These are phyloP conservation scores for Candida caryicola DNA, from an alignment of 805 yeast genomes.

Conservation along the genomic window DNA sequence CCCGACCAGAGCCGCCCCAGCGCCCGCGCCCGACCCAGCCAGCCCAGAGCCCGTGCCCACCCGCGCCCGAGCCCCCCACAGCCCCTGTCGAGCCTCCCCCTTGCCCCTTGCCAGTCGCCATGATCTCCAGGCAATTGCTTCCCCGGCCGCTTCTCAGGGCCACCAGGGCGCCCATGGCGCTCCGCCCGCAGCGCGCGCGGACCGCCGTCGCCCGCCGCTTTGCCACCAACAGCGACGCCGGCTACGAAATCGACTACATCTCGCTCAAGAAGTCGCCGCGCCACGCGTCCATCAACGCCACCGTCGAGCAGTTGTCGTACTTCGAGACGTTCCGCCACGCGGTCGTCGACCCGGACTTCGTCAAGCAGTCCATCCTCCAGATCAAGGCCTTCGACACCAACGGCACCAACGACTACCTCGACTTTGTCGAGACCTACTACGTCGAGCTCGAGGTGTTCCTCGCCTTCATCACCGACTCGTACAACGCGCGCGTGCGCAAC, in stretches of 20 bases:
- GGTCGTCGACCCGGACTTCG: background rate
- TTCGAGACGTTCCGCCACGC: background rate
- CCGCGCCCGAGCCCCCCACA: too few relatives aligned
- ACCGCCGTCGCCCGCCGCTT: background rate
- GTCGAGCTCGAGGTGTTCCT: conserved; percentile 20
- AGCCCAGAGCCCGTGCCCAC: too few relatives aligned
- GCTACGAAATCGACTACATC: conserved; percentile 12
- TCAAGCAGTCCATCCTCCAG: conserved; percentile 1
- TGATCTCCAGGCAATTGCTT: too few relatives aligned
- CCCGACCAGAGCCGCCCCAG: too few relatives aligned
- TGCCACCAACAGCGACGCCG: conserved; percentile 7
- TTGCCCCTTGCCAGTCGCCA: too few relatives aligned
- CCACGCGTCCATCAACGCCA: background rate
- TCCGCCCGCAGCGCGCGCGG: too few relatives aligned
- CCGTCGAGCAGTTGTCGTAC: conserved; percentile 3
- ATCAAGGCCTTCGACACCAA: conserved; percentile 1
- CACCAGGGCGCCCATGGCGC: background rate
- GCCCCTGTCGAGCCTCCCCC: too few relatives aligned
- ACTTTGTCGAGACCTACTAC: conserved; percentile 18
- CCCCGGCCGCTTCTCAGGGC: too few relatives aligned
- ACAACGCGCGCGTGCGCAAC: conserved; percentile 17
- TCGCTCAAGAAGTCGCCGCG: conserved; percentile 8
- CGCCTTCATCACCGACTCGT: conserved; percentile 19
- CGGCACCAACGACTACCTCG: conserved; percentile 6
- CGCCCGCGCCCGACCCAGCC: too few relatives aligned